A percentile compares a stretch with the other conserved stretches of the same genome.
Conservation (phyloP, 2,329 filamentous ascomycete genomes). For the Cercospora nicotianae region DNA sequence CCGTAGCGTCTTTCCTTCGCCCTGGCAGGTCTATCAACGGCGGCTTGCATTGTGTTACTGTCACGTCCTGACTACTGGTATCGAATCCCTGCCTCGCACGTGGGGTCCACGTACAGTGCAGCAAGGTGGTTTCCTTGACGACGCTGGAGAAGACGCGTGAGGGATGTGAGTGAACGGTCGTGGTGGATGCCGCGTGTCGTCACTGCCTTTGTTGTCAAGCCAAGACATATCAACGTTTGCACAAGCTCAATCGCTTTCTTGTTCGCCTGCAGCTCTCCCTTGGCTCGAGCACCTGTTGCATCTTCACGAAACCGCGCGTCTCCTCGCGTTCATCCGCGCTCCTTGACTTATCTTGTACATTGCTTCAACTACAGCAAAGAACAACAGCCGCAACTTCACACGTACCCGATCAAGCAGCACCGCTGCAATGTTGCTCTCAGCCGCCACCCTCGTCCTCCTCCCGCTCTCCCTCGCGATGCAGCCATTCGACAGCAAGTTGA, state of each 20-base stretch:
- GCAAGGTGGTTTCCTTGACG: background rate
- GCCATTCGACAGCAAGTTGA: constrained; percentile 6
- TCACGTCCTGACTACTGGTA: background rate
- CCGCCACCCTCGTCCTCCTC: constrained; percentile 12
- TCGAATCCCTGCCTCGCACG: background rate
- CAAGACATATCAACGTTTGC: constrained; percentile 7
- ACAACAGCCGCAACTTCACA: background rate
- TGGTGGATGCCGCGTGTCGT: background rate
- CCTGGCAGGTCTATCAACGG: background rate
- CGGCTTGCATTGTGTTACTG: background rate
- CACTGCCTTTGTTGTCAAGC: background rate
- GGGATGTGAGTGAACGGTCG: background rate
- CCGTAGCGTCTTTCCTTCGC: background rate
- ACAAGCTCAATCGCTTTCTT: constrained; percentile 1
- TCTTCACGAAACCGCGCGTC: background rate
- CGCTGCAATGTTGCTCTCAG: constrained; percentile 5
- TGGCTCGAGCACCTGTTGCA: constrained; percentile 1
- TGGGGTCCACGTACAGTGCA: background rate
- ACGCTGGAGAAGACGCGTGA: background rate
- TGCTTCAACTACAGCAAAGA: background rate
- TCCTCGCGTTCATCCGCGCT: background rate
- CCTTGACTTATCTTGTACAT: background rate
- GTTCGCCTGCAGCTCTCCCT: background rate
- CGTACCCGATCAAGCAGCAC: background rate
- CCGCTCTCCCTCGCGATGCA: constrained; percentile 1